Evolutionary conservation across 306 rosid species (phyloP).

Genomic region (Luffa aegyptiaca): DNA sequence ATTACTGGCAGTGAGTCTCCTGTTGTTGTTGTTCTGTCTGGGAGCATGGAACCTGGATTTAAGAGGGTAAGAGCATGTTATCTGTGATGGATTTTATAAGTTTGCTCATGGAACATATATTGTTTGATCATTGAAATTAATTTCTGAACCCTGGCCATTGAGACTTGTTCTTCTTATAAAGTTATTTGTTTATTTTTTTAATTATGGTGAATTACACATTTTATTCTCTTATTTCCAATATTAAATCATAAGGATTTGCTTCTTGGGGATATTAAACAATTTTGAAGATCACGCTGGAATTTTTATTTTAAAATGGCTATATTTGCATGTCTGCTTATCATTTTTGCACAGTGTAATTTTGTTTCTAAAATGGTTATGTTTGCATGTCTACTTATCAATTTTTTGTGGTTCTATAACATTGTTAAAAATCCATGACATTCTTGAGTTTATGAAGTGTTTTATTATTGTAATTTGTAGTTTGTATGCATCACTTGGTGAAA

Average conservation of each 20-base stretch:
- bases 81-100: background rate
- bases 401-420: background rate
- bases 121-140: background rate
- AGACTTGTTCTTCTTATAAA: background rate
- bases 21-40: constrained; percentile 89
- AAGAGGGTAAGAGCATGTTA: constrained; percentile 39
- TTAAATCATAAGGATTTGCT: background rate
- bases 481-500: background rate
- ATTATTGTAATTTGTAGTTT: background rate
- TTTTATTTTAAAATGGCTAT: background rate
- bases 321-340: background rate
- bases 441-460: constrained; percentile 1
- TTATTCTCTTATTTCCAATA: background rate
- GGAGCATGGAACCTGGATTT: constrained; percentile 95
- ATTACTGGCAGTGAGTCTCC: constrained; percentile 77
- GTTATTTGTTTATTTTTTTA: background rate
- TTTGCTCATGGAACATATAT: background rate
- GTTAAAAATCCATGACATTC: background rate
- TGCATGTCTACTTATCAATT: background rate
- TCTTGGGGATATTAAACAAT: background rate
- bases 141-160: background rate
- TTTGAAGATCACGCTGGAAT: background rate
- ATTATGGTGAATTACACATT: background rate
- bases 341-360: background rate
- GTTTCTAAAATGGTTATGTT: background rate